These are phyloP conservation scores for Exophiala sp. DNA, from an alignment of 2,329 filamentous ascomycete genomes.

Conservation along the genomic window DNA sequence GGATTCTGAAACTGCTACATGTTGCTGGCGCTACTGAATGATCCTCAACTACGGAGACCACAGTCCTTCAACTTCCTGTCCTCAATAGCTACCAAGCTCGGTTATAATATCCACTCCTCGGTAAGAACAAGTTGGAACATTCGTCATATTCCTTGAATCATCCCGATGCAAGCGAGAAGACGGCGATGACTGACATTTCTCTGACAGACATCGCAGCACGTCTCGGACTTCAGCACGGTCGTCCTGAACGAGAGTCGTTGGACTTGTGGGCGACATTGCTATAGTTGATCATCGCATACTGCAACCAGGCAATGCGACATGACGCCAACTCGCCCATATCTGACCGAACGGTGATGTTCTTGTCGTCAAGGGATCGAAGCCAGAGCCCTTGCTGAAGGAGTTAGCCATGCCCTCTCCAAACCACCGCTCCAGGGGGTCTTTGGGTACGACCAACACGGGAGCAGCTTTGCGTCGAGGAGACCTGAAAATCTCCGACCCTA, in stretches of 20 bases:
- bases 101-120: no score
- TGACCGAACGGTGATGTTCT: slow-evolving; percentile 7
- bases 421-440: slow-evolving; percentile 12
- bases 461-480: slow-evolving; percentile 30
- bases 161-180: no score
- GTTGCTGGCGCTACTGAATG: background rate
- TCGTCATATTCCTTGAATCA: no score
- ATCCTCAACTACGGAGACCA: no score
- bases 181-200: background rate
- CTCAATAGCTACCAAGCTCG: no score
- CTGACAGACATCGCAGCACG: slow-evolving; percentile 1
- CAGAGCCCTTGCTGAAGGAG: background rate
- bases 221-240: background rate
- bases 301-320: slow-evolving; percentile 7
- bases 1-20: slow-evolving; percentile 11
- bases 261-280: background rate
- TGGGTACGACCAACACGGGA: slow-evolving; percentile 15
- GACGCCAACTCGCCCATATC: slow-evolving; percentile 4
- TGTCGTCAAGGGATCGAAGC: background rate
- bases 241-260: background rate
- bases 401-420: slow-evolving; percentile 18
- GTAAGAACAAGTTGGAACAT: no score
- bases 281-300: background rate
- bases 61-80: no score
- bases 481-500: slow-evolving; percentile 33